Percentiles rank a stretch among this genome's conserved stretches.
phyloP scores from a whole-genome alignment of 495 filamentous ascomycete genomes.

The Neurospora sp. region DNA sequence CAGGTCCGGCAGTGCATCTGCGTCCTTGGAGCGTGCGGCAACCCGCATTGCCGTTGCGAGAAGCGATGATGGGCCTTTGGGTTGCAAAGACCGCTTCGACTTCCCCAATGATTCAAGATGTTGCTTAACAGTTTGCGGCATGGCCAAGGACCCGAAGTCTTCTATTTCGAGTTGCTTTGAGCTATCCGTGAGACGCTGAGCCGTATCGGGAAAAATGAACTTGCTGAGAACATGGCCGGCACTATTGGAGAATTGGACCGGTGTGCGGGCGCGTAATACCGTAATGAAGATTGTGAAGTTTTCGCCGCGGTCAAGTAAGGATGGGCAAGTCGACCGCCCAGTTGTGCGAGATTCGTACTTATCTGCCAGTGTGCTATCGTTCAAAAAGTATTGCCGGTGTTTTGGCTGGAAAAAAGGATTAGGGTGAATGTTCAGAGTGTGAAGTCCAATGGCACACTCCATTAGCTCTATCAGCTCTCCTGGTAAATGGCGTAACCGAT shows the following conservation, averaged over 20 bases:
- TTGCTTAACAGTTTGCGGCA: conserved; percentile 1
- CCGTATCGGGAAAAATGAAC: conserved; percentile 9
- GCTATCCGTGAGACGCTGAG: not conserved
- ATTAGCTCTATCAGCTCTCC: conserved; percentile 59
- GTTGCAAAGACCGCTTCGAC: not conserved
- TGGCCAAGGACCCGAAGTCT: conserved; percentile 10
- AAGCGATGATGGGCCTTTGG: conserved; percentile 12
- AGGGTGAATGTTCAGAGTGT: conserved; percentile 29
- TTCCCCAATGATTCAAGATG: not conserved
- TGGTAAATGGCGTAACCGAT: conserved; percentile 57
- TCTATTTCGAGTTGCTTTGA: conserved; percentile 8
- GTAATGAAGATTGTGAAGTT: conserved; percentile 10
- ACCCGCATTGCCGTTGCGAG: conserved; percentile 15
- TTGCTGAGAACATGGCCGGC: not conserved
- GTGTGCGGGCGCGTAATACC: conserved; percentile 10
- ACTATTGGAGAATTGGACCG: conserved; percentile 15
- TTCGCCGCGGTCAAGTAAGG: too few species aligned
- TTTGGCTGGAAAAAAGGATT: conserved; percentile 38
- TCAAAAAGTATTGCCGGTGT: not conserved
- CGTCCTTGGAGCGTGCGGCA: conserved; percentile 1
- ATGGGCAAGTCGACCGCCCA: too few species aligned
- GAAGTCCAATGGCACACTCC: conserved; percentile 25
- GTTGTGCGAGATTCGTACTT: not conserved
- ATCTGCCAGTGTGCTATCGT: not conserved
- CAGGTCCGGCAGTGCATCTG: not conserved